phyloP scores from a whole-genome alignment of 257 asterid species.

The Plantago major region DNA sequence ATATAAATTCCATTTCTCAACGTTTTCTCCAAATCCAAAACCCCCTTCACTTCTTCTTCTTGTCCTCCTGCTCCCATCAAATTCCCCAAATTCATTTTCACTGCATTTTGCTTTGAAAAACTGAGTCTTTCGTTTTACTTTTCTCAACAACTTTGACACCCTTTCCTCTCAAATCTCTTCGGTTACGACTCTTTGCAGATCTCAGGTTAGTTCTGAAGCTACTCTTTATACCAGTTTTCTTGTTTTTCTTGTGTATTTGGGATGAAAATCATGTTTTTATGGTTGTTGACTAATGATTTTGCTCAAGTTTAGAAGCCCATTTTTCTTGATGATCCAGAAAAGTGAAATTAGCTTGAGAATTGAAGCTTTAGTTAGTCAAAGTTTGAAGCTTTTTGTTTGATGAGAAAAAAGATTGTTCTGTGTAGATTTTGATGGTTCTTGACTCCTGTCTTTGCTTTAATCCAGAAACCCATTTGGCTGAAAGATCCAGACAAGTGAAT shows the following conservation, averaged over 20 bases:
- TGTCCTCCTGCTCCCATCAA: constrained; percentile 21
- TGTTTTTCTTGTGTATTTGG: background rate
- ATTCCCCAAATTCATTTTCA: constrained; percentile 3
- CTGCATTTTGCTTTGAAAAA: background rate
- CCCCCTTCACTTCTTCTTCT: constrained; percentile 10
- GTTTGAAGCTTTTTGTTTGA: background rate
- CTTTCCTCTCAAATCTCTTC: background rate
- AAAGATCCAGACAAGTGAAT: constrained; percentile 5
- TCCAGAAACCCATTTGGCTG: constrained; percentile 11
- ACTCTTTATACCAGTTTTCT: background rate
- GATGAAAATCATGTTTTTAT: constrained; percentile 17
- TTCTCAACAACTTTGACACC: no score
- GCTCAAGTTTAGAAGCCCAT: constrained; percentile 10
- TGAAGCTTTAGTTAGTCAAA: constrained; percentile 10
- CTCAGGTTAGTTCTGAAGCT: constrained; percentile 17
- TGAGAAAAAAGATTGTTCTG: no score
- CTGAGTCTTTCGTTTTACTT: background rate
- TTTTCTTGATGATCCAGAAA: constrained; percentile 8
- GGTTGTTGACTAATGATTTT: constrained; percentile 16
- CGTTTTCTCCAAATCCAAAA: constrained; percentile 30
- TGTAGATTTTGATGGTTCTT: constrained; percentile 13
- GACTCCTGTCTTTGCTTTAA: constrained; percentile 6
- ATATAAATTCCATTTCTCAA: constrained; percentile 26
- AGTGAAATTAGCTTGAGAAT: constrained; percentile 14
- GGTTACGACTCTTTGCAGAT: constrained; percentile 17